Evolutionary conservation across 495 filamentous ascomycete species (phyloP).

Genomic region (Trichocladium uniseriatum): DNA sequence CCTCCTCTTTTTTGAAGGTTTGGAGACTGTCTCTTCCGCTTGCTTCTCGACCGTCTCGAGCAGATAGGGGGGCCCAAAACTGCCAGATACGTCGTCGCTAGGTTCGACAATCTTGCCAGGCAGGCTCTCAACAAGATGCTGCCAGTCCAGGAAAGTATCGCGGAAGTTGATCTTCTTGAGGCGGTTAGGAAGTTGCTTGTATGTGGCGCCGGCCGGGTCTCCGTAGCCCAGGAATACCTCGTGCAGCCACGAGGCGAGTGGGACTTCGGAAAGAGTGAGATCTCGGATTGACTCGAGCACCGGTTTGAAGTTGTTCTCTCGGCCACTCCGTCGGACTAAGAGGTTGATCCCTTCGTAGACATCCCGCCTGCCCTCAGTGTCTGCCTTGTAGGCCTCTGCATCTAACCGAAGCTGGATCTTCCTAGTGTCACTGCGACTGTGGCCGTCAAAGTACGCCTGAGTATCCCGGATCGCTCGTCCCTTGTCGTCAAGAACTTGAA

Average conservation of each 20-base stretch:
- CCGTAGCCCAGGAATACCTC: conserved; percentile 96
- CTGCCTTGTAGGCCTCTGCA: conserved; percentile 64
- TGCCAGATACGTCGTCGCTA: conserved; percentile 55
- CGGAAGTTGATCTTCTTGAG: conserved; percentile 74
- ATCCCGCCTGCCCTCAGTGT: conserved; percentile 68
- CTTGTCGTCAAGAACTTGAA: conserved; percentile 82
- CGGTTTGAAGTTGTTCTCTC: conserved; percentile 97
- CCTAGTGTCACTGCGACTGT: conserved; percentile 44
- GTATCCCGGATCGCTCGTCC: conserved; percentile 63
- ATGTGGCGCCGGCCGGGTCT: conserved; percentile 78
- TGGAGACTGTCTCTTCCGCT: conserved; percentile 31
- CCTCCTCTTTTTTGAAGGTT: conserved; percentile 72
- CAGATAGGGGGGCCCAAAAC: conserved; percentile 81
- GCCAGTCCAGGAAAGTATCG: conserved; percentile 93
- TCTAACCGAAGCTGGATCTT: conserved; percentile 77
- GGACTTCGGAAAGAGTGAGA: conserved; percentile 75
- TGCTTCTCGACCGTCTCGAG: conserved; percentile 52
- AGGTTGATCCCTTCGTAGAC: conserved; percentile 84
- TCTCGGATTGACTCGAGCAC: conserved; percentile 85
- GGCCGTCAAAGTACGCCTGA: conserved; percentile 33
- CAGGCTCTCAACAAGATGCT: conserved; percentile 81
- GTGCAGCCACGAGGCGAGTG: conserved; percentile 84
- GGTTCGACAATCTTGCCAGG: conserved; percentile 78
- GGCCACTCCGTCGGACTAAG: conserved; percentile 68
- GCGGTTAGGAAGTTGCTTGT: conserved; percentile 70